Base-by-base conservation (phyloP, 192 early-diverging fungal species). In the Backusella sp. region DNA sequence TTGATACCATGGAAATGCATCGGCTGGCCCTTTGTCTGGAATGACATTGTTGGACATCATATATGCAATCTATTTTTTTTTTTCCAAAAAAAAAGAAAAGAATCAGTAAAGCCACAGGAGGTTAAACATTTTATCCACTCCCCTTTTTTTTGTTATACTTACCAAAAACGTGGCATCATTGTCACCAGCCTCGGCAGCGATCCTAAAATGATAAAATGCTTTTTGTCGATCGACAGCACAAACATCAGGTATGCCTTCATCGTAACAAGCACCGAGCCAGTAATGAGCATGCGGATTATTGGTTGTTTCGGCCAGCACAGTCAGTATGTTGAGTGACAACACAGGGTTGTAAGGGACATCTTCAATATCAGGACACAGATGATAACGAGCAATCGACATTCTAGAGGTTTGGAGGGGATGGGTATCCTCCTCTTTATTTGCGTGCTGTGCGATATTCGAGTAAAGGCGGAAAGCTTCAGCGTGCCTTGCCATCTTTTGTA, bases 1-100 rank as follows among this genome's bases (percentile, higher is more conserved):
- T 26, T 71, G 35, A 62, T 83, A 84, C 86, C 82, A 87, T 53
- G 77, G 70, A 59, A 82, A 79, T 17, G 85, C 85, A 26, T 71
- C 70, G 26, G 68, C 74, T 28, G 67, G 37, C 9, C 74, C 67
- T 30, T 82, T 73, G 39, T 71, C 17, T 23, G 65, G 11, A 41
- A 81, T 76, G 32, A 82, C 79, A 66, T 76, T 34, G 68, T 80
- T 78, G 23, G 78, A 80, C 62, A 82, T 70, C 83, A 84, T 84
- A 3, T 76, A 76, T 23, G 71, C 81, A 70, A 82, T 70, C 81
- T 82, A 59, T 73, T 26, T 32, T 66, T 36, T 39, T 39, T 32
- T 32, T 32, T 3, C 32, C 2, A 32, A 32, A 32, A 32, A 32
- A 32, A 32, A 32, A 32, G 32, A 32, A 32, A 32, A 56, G 32